A percentile compares a stretch with the other conserved stretches of the same genome.
These are phyloP conservation scores for Hymenoscyphus infarciens DNA, from an alignment of 2,329 filamentous ascomycete species.

Conservation along the genomic window DNA sequence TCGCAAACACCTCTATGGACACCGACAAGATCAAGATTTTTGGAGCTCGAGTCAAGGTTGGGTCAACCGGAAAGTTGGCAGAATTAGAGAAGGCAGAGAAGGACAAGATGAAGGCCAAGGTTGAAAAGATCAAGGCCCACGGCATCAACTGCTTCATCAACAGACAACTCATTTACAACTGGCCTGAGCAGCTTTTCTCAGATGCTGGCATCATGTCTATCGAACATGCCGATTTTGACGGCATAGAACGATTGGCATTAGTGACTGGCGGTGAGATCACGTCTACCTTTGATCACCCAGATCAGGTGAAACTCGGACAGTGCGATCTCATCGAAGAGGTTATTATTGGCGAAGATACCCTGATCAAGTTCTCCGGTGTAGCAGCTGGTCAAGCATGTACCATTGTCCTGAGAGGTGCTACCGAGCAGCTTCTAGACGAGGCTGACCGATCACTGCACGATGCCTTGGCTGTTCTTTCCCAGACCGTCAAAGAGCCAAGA, in stretches of 20 bases:
- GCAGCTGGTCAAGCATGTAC: constrained; percentile 93
- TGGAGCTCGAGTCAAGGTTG: constrained; percentile 93
- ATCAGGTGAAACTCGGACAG: constrained; percentile 91
- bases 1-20: constrained; percentile 98
- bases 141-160: constrained; percentile 99
- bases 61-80: constrained; percentile 93
- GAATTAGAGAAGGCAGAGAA: constrained; percentile 97
- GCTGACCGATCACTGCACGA: constrained; percentile 95
- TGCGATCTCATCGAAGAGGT: constrained; percentile 97
- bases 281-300: constrained; percentile 96
- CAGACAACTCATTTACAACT: constrained; percentile 99
- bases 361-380: constrained; percentile 97
- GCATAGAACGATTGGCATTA: constrained; percentile 88
- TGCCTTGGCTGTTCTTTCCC: constrained; percentile 90
- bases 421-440: constrained; percentile 94
- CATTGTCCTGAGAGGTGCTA: constrained; percentile 91
- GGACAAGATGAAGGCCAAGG: constrained; percentile 99
- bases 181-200: constrained; percentile 97
- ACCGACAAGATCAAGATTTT: constrained; percentile 99
- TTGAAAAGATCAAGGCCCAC: constrained; percentile 97
- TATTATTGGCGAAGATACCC: constrained; percentile 94
- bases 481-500: constrained; percentile 91
- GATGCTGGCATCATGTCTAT: constrained; percentile 98
- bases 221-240: constrained; percentile 98
- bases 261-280: constrained; percentile 97